Percentiles rank a stretch among this genome's conserved stretches.
These are phyloP conservation scores for Tylopilus felleus DNA, from an alignment of 768 basidiomycete species.

Conservation along the genomic window DNA sequence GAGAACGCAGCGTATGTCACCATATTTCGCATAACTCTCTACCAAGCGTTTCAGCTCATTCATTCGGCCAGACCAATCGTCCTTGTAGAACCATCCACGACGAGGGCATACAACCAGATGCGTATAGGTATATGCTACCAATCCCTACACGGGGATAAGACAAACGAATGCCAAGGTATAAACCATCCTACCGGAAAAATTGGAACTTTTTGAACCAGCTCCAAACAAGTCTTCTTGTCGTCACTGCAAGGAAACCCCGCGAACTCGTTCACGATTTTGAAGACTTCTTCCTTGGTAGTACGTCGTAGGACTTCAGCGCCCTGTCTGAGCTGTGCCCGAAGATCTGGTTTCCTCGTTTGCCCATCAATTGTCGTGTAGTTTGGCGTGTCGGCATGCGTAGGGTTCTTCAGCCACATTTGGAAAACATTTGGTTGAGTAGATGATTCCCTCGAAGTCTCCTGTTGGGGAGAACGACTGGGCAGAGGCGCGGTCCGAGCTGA, in stretches of 20 bases:
- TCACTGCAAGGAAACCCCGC: slow-evolving; percentile 1
- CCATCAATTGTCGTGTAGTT: slow-evolving; percentile 24
- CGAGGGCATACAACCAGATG: slow-evolving; percentile 20
- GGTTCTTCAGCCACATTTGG: slow-evolving; percentile 9
- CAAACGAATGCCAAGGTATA: background rate
- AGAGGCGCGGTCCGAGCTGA: background rate
- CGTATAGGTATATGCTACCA: slow-evolving; percentile 30
- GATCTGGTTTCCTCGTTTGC: background rate
- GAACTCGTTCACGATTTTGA: slow-evolving; percentile 20
- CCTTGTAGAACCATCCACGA: slow-evolving; percentile 6
- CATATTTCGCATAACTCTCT: slow-evolving; percentile 4
- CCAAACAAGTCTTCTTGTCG: slow-evolving; percentile 12
- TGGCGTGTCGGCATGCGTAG: background rate
- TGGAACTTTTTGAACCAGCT: slow-evolving; percentile 11
- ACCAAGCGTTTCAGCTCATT: slow-evolving; percentile 8
- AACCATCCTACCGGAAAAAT: slow-evolving; percentile 24
- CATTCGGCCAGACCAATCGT: slow-evolving; percentile 8
- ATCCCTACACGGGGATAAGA: slow-evolving; percentile 19
- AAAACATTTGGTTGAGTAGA: slow-evolving; percentile 12
- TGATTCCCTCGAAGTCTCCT: background rate
- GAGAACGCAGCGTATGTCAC: slow-evolving; percentile 12
- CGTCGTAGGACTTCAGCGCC: slow-evolving; percentile 11
- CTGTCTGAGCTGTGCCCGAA: background rate
- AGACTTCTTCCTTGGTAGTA: slow-evolving; percentile 11
- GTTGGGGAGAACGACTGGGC: background rate